Percentiles rank a stretch among this genome's conserved stretches.
Conservation (phyloP, 371 early-diverging fungal species). For the Mortierella sp. region DNA sequence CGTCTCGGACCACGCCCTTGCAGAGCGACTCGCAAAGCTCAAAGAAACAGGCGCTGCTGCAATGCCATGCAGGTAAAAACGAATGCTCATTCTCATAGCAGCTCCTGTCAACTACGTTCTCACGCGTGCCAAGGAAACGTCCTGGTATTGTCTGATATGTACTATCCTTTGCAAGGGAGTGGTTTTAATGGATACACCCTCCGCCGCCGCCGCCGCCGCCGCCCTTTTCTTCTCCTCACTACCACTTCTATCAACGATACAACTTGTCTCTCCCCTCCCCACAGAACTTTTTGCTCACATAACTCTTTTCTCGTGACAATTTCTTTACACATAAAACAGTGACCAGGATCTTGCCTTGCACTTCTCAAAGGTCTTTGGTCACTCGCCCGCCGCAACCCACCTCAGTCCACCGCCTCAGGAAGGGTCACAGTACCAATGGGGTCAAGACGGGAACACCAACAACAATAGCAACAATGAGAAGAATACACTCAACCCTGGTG, state of each 20-base stretch:
- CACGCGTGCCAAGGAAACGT: background rate
- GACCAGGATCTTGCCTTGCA: conserved; percentile 44
- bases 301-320: background rate
- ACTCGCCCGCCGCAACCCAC: conserved; percentile 41
- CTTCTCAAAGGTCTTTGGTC: conserved; percentile 56
- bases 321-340: conserved; percentile 16
- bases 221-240: background rate
- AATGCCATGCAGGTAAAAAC: conserved; percentile 25
- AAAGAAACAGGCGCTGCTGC: conserved; percentile 24
- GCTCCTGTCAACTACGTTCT: too few relatives aligned
- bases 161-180: background rate
- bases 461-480: background rate
- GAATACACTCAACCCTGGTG: background rate
- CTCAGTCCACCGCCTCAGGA: conserved; percentile 31
- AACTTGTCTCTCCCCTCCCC: background rate
- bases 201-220: too few relatives aligned
- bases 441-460: background rate
- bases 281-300: background rate
- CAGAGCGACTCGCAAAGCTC: conserved; percentile 37
- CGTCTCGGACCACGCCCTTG: conserved; percentile 37
- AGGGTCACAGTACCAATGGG: conserved; percentile 1
- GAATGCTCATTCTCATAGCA: too few relatives aligned
- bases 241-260: too few relatives aligned
- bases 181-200: background rate
- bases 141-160: background rate